Evolutionary conservation across 2,329 filamentous ascomycete species (phyloP).

Genomic region (Claviceps sp.): DNA sequence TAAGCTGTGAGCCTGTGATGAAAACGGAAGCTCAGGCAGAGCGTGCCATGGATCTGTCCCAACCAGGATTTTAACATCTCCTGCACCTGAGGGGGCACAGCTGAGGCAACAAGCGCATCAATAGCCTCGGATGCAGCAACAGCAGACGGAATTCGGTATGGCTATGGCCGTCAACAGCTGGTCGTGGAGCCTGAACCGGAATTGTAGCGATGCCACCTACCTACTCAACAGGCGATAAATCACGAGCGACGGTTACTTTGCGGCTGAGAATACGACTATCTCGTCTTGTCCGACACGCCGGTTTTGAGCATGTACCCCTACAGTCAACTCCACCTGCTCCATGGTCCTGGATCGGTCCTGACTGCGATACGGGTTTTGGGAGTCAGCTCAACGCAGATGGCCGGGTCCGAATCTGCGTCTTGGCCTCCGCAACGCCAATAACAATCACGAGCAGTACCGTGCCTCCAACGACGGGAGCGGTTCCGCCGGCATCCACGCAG

Average conservation of each 20-base stretch:
- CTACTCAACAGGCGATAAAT: too few relatives aligned
- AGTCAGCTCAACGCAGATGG: neutral
- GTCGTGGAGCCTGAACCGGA: too few relatives aligned
- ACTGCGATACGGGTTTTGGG: neutral
- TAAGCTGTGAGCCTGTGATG: constrained; percentile 41
- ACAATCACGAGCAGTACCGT: neutral
- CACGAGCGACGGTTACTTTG: neutral
- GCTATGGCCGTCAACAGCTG: constrained; percentile 14
- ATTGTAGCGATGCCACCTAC: too few relatives aligned
- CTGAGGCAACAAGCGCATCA: constrained; percentile 27
- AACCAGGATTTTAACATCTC: constrained; percentile 43
- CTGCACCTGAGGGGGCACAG: constrained; percentile 43
- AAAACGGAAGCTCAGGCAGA: constrained; percentile 40
- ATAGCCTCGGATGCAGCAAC: constrained; percentile 15
- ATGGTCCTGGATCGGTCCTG: neutral
- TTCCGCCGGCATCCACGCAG: neutral
- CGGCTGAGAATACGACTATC: neutral
- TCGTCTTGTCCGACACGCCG: neutral
- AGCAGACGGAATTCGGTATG: constrained; percentile 24
- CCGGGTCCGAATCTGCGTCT: neutral
- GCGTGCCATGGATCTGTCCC: constrained; percentile 34
- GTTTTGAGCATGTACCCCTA: neutral
- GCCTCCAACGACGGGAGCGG: neutral
- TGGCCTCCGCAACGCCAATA: neutral
- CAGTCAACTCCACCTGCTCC: neutral